These are phyloP conservation scores for Gossypium trilobum DNA, from an alignment of 441 rosid species.

Conservation along the genomic window DNA sequence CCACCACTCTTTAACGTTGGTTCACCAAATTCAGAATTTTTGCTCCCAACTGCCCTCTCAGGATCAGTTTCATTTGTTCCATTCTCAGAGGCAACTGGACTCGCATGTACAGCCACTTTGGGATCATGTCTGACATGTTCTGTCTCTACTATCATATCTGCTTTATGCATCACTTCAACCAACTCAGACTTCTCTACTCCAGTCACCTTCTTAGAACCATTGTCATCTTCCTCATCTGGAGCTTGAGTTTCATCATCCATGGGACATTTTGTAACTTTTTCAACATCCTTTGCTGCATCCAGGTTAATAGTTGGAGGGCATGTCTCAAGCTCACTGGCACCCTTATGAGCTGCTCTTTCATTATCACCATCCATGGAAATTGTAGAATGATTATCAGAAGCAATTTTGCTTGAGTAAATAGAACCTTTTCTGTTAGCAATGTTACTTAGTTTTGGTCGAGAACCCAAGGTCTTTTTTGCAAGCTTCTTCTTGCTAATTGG, in stretches of 20 bases:
- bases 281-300: slow-evolving; percentile 22
- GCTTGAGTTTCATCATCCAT: slow-evolving; percentile 48
- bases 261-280: slow-evolving; percentile 11
- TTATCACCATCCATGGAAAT: slow-evolving; percentile 20
- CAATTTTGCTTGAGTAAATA: slow-evolving; percentile 37
- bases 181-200: slow-evolving; percentile 23
- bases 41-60: slow-evolving; percentile 11
- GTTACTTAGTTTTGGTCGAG: slow-evolving; percentile 33
- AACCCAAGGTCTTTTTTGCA: slow-evolving; percentile 48
- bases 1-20: slow-evolving; percentile 14
- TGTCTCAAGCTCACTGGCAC: slow-evolving; percentile 23
- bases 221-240: slow-evolving; percentile 37
- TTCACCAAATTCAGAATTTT: slow-evolving; percentile 16
- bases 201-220: slow-evolving; percentile 16
- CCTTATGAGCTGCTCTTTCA: slow-evolving; percentile 18
- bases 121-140: slow-evolving; percentile 14
- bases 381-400: slow-evolving; percentile 23
- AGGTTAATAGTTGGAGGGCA: slow-evolving; percentile 21
- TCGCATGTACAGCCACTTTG: slow-evolving; percentile 15
- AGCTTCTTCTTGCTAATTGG: slow-evolving; percentile 36
- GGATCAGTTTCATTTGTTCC: slow-evolving; percentile 14
- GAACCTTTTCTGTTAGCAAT: slow-evolving; percentile 46
- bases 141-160: slow-evolving; percentile 12
- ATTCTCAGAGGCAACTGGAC: slow-evolving; percentile 18
- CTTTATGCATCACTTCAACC: slow-evolving; percentile 18